Evolutionary conservation across 1,284 basidiomycete species (phyloP).

Genomic region (Ceratobasidium sp.): DNA sequence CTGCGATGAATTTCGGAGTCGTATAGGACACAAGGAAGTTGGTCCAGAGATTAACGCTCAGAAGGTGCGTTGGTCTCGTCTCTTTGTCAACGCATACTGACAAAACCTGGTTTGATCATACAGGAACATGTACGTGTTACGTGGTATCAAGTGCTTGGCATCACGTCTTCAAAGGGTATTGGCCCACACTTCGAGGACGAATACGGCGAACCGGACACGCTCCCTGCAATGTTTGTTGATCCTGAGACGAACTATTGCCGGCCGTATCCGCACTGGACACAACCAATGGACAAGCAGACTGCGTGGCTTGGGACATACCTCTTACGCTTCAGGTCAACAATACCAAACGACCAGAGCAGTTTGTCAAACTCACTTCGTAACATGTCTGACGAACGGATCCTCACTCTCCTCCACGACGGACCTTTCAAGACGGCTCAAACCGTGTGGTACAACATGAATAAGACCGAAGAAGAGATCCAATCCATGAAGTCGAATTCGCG

Average conservation of each 20-base stretch:
- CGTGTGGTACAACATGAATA: too few relatives aligned
- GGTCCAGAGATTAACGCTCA: background rate
- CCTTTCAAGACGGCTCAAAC: too few relatives aligned
- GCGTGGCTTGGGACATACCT: background rate
- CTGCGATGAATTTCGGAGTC: background rate
- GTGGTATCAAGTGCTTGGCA: background rate
- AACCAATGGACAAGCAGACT: background rate
- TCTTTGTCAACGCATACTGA: background rate
- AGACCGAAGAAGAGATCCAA: too few relatives aligned
- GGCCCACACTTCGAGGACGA: background rate
- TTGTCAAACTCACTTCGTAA: too few relatives aligned
- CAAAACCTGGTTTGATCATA: background rate
- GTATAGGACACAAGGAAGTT: background rate
- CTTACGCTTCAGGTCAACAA: background rate
- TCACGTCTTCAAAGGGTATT: background rate
- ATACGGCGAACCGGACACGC: background rate
- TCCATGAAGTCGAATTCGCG: too few relatives aligned
- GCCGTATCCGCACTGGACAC: constrained; percentile 15
- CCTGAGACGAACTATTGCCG: background rate
- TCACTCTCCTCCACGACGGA: too few relatives aligned
- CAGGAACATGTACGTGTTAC: background rate
- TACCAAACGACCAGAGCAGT: too few relatives aligned
- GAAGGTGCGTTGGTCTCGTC: background rate
- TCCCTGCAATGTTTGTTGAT: background rate
- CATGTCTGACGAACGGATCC: too few relatives aligned